Percentiles rank a stretch among this genome's conserved stretches.
Conservation (phyloP, 768 basidiomycete species). For the Austroboletus festivus region DNA sequence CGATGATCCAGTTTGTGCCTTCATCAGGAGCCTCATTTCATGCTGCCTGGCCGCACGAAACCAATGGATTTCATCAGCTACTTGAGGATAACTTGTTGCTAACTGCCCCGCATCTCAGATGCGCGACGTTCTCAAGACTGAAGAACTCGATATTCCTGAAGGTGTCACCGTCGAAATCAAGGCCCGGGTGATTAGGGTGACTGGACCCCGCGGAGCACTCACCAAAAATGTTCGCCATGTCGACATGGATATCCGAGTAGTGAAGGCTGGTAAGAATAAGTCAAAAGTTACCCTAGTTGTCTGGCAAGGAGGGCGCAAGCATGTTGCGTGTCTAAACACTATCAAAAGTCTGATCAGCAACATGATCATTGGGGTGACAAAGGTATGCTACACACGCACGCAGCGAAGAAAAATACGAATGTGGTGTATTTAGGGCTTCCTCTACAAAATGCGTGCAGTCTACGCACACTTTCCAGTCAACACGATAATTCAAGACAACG, state of each 20-base stretch:
- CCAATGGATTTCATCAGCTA: not conserved
- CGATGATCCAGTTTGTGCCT: not conserved
- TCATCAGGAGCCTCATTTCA: slow-evolving; percentile 1
- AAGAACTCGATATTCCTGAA: slow-evolving; percentile 88
- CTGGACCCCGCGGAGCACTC: slow-evolving; percentile 89
- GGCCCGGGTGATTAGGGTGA: slow-evolving; percentile 87
- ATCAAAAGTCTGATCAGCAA: slow-evolving; percentile 94
- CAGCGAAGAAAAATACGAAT: slow-evolving; percentile 4
- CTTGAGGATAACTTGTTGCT: slow-evolving; percentile 34
- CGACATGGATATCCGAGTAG: slow-evolving; percentile 87
- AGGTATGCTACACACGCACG: slow-evolving; percentile 44
- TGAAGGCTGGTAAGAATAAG: slow-evolving; percentile 67
- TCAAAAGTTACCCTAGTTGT: slow-evolving; percentile 83
- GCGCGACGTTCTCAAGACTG: slow-evolving; percentile 90
- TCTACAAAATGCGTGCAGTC: slow-evolving; percentile 99
- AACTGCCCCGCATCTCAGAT: slow-evolving; percentile 48
- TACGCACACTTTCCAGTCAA: slow-evolving; percentile 99
- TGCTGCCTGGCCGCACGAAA: not conserved
- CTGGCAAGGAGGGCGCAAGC: slow-evolving; percentile 98
- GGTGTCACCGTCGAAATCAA: slow-evolving; percentile 85
- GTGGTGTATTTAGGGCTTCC: slow-evolving; percentile 76
- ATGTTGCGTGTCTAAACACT: slow-evolving; percentile 96
- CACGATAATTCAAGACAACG: slow-evolving; percentile 83
- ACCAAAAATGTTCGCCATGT: slow-evolving; percentile 91
- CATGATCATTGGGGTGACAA: slow-evolving; percentile 97